Percentiles rank a stretch among this genome's conserved stretches.
Conservation (phyloP, 108 stramenopile species). For the Nitzschia sp. region DNA sequence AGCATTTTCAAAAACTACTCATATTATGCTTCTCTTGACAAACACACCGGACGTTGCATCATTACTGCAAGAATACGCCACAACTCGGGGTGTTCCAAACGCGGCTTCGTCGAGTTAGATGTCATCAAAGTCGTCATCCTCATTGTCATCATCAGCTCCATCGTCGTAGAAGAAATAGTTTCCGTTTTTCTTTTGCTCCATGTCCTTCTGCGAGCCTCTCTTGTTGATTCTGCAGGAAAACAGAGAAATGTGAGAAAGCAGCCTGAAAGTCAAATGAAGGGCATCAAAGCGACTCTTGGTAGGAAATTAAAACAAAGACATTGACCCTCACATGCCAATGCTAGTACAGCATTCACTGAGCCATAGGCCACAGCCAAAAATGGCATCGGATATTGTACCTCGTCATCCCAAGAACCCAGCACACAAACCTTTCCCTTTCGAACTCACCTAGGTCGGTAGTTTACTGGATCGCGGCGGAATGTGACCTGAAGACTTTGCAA, state of each 20-base stretch:
- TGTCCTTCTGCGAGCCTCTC: constrained; percentile 92
- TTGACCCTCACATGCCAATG: constrained; percentile 57
- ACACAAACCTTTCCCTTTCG: background rate
- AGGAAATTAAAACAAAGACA: constrained; percentile 83
- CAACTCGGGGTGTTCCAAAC: no score
- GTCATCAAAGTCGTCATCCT: constrained; percentile 59
- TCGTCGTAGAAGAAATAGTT: constrained; percentile 98
- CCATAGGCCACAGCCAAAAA: constrained; percentile 11
- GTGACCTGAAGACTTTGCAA: constrained; percentile 95
- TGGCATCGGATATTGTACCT: constrained; percentile 43
- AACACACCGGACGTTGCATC: no score
- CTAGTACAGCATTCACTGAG: constrained; percentile 54
- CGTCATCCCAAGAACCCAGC: constrained; percentile 51
- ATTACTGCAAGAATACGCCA: no score
- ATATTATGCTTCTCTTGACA: no score
- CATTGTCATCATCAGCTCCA: constrained; percentile 61
- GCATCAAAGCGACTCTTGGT: constrained; percentile 28
- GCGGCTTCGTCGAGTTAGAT: no score
- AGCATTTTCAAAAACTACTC: no score
- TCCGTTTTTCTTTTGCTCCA: constrained; percentile 95
- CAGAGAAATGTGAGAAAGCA: constrained; percentile 12
- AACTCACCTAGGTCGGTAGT: constrained; percentile 92
- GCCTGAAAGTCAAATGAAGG: constrained; percentile 1
- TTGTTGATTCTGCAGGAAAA: constrained; percentile 87
- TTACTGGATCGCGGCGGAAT: constrained; percentile 98